Conservation (phyloP, 169 alveolate species). For the Miamiensis avidus region DNA sequence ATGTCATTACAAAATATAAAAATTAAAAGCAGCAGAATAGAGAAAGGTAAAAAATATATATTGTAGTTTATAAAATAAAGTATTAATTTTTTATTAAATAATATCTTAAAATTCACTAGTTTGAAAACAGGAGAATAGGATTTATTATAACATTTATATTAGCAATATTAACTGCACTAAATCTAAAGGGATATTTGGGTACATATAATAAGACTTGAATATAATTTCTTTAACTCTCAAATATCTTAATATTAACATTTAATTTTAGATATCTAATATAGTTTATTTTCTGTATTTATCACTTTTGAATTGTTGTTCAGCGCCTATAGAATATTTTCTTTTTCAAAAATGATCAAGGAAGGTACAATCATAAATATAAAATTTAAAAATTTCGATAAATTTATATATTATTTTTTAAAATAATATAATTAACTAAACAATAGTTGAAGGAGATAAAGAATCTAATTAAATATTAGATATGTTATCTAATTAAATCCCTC, state of each 20-base stretch:
- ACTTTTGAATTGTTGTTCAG: not conserved
- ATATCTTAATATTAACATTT: no score
- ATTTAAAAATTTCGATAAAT: no score
- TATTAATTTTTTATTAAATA: no score
- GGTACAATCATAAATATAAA: not conserved
- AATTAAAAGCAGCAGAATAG: not conserved
- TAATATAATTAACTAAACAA: no score
- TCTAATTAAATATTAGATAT: no score
- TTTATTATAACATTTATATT: not conserved
- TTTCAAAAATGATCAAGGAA: not conserved
- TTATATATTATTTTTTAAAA: no score
- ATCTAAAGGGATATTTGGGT: not conserved
- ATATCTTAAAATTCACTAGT: no score
- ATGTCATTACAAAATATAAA: not conserved
- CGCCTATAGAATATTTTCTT: not conserved
- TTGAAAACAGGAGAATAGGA: not conserved
- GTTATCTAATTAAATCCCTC: no score
- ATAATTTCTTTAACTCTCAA: no score
- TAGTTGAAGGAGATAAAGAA: no score
- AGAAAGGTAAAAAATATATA: not conserved
- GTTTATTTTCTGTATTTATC: not conserved
- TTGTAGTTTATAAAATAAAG: not conserved
- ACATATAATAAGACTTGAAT: no score
- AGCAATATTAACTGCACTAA: not conserved
- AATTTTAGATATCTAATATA: not conserved